Evolutionary conservation across 108 stramenopile species (phyloP).

Genomic region (Schizochytrium sp.): DNA sequence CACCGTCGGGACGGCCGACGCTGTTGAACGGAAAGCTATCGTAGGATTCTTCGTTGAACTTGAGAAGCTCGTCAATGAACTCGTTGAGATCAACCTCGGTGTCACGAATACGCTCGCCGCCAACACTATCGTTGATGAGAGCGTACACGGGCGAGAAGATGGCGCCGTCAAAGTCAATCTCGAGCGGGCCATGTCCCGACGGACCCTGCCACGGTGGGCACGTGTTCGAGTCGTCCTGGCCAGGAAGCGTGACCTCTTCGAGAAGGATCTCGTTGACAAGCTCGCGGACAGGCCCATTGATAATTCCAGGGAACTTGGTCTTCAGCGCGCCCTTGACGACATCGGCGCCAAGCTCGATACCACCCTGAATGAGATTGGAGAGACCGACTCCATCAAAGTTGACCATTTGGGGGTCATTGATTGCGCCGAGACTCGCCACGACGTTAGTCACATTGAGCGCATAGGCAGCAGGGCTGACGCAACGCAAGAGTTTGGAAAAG

Average conservation of each 20-base stretch:
- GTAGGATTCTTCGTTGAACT: background rate
- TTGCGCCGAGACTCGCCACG: background rate
- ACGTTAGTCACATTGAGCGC: background rate
- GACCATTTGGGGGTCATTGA: background rate
- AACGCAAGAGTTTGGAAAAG: background rate
- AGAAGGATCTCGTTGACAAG: background rate
- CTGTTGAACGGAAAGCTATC: background rate
- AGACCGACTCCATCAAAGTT: background rate
- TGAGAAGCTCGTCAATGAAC: background rate
- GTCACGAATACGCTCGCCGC: background rate
- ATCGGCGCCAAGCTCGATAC: background rate
- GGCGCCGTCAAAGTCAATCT: background rate
- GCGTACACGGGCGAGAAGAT: background rate
- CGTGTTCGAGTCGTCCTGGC: background rate
- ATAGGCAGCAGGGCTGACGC: background rate
- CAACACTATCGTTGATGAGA: background rate
- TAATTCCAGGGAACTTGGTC: background rate
- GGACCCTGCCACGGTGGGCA: background rate
- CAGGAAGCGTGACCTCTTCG: background rate
- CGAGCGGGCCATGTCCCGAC: background rate
- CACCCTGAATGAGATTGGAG: background rate
- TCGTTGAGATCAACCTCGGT: background rate
- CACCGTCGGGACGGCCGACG: background rate
- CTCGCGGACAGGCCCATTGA: background rate
- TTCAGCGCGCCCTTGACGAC: background rate